Conservation (phyloP, 192 early-diverging fungal genomes). For the Pilobolus umbonatus region DNA sequence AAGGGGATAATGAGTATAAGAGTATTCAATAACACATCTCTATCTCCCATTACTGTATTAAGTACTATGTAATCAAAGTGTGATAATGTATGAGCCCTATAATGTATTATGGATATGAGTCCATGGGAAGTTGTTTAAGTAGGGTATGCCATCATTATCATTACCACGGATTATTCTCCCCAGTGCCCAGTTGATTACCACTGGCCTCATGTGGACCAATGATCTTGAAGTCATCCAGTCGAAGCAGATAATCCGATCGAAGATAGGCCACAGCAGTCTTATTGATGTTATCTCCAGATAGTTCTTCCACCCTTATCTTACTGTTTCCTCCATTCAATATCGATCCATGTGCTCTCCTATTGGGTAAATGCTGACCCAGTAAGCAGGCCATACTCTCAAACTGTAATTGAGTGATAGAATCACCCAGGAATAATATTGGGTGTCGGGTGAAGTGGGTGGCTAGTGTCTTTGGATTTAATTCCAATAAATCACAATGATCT, state of each 20-base stretch:
- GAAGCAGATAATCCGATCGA: conserved; percentile 27
- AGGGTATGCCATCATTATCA: too few species aligned
- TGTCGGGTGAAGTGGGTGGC: conserved; percentile 24
- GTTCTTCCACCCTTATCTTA: conserved; percentile 6
- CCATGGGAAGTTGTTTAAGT: too few species aligned
- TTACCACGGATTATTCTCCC: conserved; percentile 33
- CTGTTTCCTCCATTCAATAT: conserved; percentile 6
- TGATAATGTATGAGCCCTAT: conserved; percentile 29
- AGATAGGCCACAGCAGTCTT: conserved; percentile 17
- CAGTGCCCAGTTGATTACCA: conserved; percentile 18
- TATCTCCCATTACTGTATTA: conserved; percentile 24
- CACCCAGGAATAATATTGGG: conserved; percentile 31
- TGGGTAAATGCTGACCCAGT: conserved; percentile 18
- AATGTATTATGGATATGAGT: neutral
- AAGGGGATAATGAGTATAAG: neutral
- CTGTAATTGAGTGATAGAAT: conserved; percentile 33
- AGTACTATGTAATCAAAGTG: conserved; percentile 30
- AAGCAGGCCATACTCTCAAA: conserved; percentile 27
- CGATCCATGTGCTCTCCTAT: neutral
- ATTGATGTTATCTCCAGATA: neutral
- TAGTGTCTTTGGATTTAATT: conserved; percentile 14
- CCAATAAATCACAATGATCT: conserved; percentile 11
- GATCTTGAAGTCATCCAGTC: conserved; percentile 26
- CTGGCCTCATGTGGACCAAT: conserved; percentile 20
- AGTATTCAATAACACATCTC: neutral